These are phyloP conservation scores for Apiosordaria backusii DNA, from an alignment of 495 filamentous ascomycete genomes.

Conservation along the genomic window DNA sequence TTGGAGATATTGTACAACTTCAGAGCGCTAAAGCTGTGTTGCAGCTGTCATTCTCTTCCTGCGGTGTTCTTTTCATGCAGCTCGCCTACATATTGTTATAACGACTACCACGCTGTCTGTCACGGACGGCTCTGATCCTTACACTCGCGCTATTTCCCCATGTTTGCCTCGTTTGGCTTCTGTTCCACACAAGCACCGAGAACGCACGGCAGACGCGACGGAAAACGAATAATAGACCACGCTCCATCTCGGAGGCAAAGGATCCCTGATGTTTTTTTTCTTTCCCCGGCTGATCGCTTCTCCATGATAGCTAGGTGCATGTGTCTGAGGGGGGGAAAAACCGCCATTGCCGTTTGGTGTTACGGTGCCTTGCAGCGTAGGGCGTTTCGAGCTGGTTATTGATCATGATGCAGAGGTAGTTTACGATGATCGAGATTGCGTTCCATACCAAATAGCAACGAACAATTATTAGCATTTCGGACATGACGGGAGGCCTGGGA, in stretches of 20 bases:
- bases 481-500: neutral
- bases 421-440: neutral
- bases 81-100: neutral
- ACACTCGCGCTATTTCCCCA: neutral
- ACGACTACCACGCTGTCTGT: neutral
- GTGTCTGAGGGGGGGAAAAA: neutral
- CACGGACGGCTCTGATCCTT: neutral
- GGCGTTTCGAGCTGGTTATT: neutral
- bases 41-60: neutral
- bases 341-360: neutral
- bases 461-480: neutral
- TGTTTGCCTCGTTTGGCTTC: conserved; percentile 3
- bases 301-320: neutral
- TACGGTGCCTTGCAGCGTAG: conserved; percentile 17
- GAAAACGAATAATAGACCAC: neutral
- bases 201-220: neutral
- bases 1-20: neutral
- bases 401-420: neutral
- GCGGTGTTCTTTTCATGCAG: neutral
- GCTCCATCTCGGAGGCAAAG: neutral
- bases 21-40: neutral
- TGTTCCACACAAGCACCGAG: neutral
- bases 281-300: neutral
- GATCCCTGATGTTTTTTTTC: neutral
- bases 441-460: neutral